Percentiles rank a stretch among this genome's conserved stretches.
Conservation (phyloP, 208 protist genomes). For the Crithidia brevicula region DNA sequence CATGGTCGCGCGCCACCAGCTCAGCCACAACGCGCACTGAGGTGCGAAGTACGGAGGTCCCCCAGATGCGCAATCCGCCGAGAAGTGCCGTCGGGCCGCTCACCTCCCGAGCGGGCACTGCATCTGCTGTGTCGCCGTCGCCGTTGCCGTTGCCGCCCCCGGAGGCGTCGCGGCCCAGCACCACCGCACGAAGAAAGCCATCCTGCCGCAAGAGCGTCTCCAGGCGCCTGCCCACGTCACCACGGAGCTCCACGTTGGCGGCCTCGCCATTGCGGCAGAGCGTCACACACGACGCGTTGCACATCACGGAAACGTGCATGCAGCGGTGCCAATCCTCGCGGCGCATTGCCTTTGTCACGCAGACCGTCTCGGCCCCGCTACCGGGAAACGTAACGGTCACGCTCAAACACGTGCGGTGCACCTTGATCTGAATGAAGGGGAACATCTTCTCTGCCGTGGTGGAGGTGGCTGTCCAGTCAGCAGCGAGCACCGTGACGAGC, state of each 20-base stretch:
- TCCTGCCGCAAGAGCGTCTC: slow-evolving; percentile 28
- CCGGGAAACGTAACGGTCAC: slow-evolving; percentile 17
- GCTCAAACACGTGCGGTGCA: slow-evolving; percentile 19
- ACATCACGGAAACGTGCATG: slow-evolving; percentile 43
- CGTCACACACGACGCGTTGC: slow-evolving; percentile 28
- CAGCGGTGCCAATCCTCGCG: slow-evolving; percentile 44
- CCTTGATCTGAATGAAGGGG: slow-evolving; percentile 32
- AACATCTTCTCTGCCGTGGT: not conserved
- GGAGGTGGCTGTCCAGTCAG: not conserved
- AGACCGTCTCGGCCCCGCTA: not conserved
- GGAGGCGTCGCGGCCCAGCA: slow-evolving; percentile 17
- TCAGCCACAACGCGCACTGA: slow-evolving; percentile 35
- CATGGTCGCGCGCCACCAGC: slow-evolving; percentile 38
- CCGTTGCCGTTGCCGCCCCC: no score
- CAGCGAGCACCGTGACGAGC: slow-evolving; percentile 29
- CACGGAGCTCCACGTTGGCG: slow-evolving; percentile 26
- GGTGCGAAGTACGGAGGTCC: slow-evolving; percentile 33
- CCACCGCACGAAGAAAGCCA: slow-evolving; percentile 17
- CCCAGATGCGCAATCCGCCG: slow-evolving; percentile 29
- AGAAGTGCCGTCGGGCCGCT: slow-evolving; percentile 33
- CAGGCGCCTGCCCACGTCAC: slow-evolving; percentile 13
- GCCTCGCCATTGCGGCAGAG: slow-evolving; percentile 35
- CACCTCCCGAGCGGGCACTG: slow-evolving; percentile 16
- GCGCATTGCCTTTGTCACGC: slow-evolving; percentile 17
- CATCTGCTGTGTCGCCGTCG: not conserved